Evolutionary conservation across 805 yeast species (phyloP), one percentile per base, ranked within the genome.

Genomic region (Wickerhamiella alocasiicola): DNA sequence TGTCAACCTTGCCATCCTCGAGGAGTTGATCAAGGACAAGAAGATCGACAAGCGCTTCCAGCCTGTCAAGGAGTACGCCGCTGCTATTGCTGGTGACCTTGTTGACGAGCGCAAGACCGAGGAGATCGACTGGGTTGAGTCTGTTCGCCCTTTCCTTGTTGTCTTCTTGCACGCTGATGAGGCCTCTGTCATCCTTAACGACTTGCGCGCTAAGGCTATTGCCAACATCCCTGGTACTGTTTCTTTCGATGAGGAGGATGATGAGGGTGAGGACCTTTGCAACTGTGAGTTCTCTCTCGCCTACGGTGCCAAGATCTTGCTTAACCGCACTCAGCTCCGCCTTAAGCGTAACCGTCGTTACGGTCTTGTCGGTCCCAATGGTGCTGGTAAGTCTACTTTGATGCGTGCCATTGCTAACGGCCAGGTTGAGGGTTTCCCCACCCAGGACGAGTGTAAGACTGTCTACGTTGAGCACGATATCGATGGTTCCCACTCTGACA

Each of bases 271-370:
- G 75, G 97, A 91, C 66, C 76, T 91, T 64, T 91, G 98, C 80
- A 91, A 91, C 94, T 88, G 97, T 81, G 98, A 91, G 79, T 91
- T 91, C 87, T 91, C 98, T 48, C 77, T 91, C 62, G 99, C 99
- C 68, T 91, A 91, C 71, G 99, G 98, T 88, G 98, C 98, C 63
- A 91, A 91, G 83, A 91, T 91, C 76, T 77, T 91, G 73, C 84
- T 91, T 70, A 91, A 91, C 88, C 88, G 91, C 72, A 91, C 98
- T 57, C 96, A 88, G 74, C 78, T 91, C 67, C 85, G 98, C 73
- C 81, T 91, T 66, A 57, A 57, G 61, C 81, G 95, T 74, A 91
- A 81, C 72, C 87, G 96, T 74, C 83, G 98, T 75, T 91, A 91
- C 69, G 98, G 98, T 88, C 72, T 52, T 20, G 81, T 91, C 74